phyloP scores from a whole-genome alignment of 257 asterid genomes.

The Fraxinus pennsylvanica region DNA sequence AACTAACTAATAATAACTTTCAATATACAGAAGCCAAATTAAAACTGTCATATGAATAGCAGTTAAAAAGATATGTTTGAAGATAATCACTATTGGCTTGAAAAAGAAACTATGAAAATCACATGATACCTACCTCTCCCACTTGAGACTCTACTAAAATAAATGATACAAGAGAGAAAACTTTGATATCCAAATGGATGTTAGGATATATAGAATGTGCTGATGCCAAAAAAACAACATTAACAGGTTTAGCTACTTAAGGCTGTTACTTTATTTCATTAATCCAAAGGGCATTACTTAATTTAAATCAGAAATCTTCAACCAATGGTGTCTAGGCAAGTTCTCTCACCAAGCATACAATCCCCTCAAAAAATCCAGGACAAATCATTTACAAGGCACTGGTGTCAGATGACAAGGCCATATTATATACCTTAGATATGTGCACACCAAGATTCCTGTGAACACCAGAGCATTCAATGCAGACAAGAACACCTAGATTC shows the following conservation, averaged over 20 bases:
- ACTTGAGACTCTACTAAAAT: background rate
- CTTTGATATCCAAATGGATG: background rate
- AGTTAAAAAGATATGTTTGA: background rate
- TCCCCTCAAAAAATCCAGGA: background rate
- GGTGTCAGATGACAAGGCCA: background rate
- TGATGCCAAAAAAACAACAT: background rate
- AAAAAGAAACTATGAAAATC: background rate
- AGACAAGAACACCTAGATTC: constrained; percentile 93
- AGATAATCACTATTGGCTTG: background rate
- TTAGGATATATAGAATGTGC: background rate
- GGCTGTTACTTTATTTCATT: background rate
- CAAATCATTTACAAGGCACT: background rate
- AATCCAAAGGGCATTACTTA: background rate
- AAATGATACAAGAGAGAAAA: background rate
- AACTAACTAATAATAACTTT: constrained; percentile 10
- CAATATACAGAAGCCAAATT: background rate
- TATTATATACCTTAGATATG: constrained; percentile 76
- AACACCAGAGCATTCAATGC: constrained; percentile 99
- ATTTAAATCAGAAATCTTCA: background rate
- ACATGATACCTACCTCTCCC: background rate
- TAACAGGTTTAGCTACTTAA: background rate
- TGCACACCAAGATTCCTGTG: constrained; percentile 99
- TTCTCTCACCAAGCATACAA: background rate
- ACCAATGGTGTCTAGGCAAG: background rate
- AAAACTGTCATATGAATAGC: background rate